Evolutionary conservation across 345 rosid genomes (phyloP), one percentile per base, ranked within the genome.

Genomic region (Cardamine occulta): DNA sequence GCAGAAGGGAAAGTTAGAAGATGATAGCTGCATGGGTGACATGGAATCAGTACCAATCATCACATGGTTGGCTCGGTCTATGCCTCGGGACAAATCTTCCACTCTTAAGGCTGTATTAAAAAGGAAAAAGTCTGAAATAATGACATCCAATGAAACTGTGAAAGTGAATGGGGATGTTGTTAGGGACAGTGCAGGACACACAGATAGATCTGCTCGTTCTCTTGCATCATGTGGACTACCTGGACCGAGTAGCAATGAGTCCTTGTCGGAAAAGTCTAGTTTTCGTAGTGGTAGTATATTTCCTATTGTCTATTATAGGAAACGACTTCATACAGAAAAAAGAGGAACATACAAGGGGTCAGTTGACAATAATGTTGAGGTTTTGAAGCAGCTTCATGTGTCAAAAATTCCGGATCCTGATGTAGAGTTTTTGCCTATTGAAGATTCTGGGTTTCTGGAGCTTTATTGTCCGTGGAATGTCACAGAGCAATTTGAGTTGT

Each of bases 11-110:
- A 83, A 68, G 32, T 44, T 63, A 52, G 85, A 88, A 70, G 89
- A 88, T 85, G 90, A 86, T 66, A 81, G 79, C 75, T 74, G 66
- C 79, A 63, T 70, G 49, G 85, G 79, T 34, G 75, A 75, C 74
- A 83, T 86, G 87, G 98, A 94, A 70, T 87, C 98, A 8, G 93
- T 86, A 70, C 98, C 97, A 48, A 94, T 94, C 71, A 94, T 90
- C 78, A 88, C 96, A 0, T 94, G 97, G 99, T 68, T 94, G 86
- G 80, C 96, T 42, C 88, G 90, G 67, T 83, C 97, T 68, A 56
- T 79, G 68, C 84, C 65, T 48, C 82, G 83, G 53, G 79, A 79
- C 62, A 89, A 89, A 80, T 81, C 96, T 68, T 84, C 90, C 34
- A 81, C 90, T 58, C 70, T 61, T 31, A 82, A 44, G 74, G 83